A percentile compares a stretch with the other conserved stretches of the same genome.
These are phyloP conservation scores for Asterella californica DNA, from an alignment of 225 moss, liverwort and hornwort species.

Conservation along the genomic window DNA sequence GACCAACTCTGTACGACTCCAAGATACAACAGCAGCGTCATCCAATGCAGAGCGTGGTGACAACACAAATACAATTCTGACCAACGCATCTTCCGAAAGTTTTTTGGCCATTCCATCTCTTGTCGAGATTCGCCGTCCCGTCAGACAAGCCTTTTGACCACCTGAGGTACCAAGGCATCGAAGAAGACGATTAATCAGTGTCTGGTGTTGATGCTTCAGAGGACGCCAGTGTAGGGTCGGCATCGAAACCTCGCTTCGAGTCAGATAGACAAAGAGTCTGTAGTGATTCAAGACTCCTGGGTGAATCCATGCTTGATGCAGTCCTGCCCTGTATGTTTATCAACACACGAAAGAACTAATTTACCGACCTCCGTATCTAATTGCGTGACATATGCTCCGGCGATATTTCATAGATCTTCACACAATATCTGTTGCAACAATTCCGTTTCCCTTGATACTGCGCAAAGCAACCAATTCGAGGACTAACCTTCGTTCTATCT, in stretches of 20 bases:
- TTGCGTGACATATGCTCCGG: too few species aligned
- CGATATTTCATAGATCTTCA: too few species aligned
- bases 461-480: neutral
- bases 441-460: neutral
- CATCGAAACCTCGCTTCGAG: slow-evolving; percentile 17
- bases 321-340: slow-evolving; percentile 25
- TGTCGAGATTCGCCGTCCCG: neutral
- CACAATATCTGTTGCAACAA: too few species aligned
- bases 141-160: neutral
- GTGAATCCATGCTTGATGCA: slow-evolving; percentile 2
- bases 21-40: neutral
- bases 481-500: slow-evolving; percentile 57
- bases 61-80: neutral
- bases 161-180: neutral
- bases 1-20: slow-evolving; percentile 8
- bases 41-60: neutral
- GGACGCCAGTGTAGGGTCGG: neutral
- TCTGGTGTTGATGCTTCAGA: neutral
- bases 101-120: neutral
- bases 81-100: neutral
- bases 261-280: neutral
- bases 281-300: slow-evolving; percentile 10
- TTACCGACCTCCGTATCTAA: neutral
- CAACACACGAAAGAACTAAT: neutral
- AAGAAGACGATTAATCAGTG: neutral